Base-by-base conservation (phyloP, 148 eudicot genomes). In the Persicaria maculosa region DNA sequence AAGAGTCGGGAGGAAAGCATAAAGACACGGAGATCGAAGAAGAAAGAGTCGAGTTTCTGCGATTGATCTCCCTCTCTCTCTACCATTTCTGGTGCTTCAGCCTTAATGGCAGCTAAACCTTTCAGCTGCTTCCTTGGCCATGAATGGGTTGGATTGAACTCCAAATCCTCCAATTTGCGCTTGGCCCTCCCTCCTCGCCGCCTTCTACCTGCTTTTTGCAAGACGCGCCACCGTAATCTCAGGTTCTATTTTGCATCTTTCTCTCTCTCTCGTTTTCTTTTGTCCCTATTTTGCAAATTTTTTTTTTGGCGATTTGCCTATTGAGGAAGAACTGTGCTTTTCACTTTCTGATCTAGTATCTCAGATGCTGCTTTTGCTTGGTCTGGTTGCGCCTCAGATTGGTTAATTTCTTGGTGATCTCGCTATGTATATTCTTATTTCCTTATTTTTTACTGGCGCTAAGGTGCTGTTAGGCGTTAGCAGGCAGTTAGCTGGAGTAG, bases 141-240 rank as follows among this genome's bases (percentile, higher is more conserved):
- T 64, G 76, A 81, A 70, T 86, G 74, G 80, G 72, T 17, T 44
- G 77, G 79, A 19, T 54, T 74, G 5, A 76, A 76, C 74, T 68
- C 71, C 4, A 77, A 74, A 14, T 72, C 71, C 19, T 65, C 76
- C 40, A 59, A 20, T 50, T 50, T 80, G 2, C 78, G 81, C 19
- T 74, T 81, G 1, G 40, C 50, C 50, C 70, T 73, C 20, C 81
- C 82, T 31, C 78, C 79, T 62, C 44, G 44, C 50, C 86, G 87
- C 6, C 81, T 77, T 52, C 59, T 50, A 68, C 76, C 85, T 57
- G 80, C 83, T 72, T 84, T 82, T 45, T 84, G 91, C 73, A 84
- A 73, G 73, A 83, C 78, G 85, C 88, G 91, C 3, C 84, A 76
- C 68, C 88, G 86, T 36, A 83, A 78, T 76, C 75, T 78, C 69